phyloP scores from a whole-genome alignment of 768 basidiomycete genomes.

The Dictyophora rubrovolvata region DNA sequence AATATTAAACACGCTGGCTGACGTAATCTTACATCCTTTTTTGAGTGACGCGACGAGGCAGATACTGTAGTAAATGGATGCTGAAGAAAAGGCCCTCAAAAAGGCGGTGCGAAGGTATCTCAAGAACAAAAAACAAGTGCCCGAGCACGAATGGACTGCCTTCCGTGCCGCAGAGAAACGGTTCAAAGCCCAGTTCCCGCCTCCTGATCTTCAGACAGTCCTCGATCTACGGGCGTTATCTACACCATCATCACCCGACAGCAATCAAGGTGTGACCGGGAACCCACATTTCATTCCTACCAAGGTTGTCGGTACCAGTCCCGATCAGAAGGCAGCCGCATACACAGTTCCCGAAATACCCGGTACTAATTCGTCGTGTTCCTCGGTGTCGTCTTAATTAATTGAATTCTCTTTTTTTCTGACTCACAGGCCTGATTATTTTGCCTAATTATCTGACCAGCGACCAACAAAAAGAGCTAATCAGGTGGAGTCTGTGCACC shows the following conservation, averaged over 20 bases:
- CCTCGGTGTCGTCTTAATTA: constrained; percentile 1
- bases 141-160: constrained; percentile 54
- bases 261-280: constrained; percentile 35
- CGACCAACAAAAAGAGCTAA: constrained; percentile 54
- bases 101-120: constrained; percentile 3
- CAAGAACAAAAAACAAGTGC: background rate
- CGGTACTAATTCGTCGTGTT: constrained; percentile 27
- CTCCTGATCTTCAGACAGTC: constrained; percentile 58
- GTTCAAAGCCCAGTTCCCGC: constrained; percentile 72
- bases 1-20: too few relatives aligned
- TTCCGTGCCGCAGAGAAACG: constrained; percentile 73
- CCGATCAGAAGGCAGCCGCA: constrained; percentile 17
- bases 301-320: constrained; percentile 21
- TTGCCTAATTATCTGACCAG: constrained; percentile 64
- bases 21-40: too few relatives aligned
- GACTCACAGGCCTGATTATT: constrained; percentile 63
- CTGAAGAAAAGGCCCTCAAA: constrained; percentile 2
- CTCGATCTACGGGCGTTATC: constrained; percentile 52
- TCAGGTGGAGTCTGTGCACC: constrained; percentile 61
- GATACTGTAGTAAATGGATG: background rate
- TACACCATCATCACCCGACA: background rate
- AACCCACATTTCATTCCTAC: constrained; percentile 27
- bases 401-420: background rate
- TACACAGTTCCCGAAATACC: constrained; percentile 45
- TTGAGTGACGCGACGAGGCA: too few relatives aligned